phyloP scores from a whole-genome alignment of 2,329 filamentous ascomycete genomes.

The Nectriaceae sp. region DNA sequence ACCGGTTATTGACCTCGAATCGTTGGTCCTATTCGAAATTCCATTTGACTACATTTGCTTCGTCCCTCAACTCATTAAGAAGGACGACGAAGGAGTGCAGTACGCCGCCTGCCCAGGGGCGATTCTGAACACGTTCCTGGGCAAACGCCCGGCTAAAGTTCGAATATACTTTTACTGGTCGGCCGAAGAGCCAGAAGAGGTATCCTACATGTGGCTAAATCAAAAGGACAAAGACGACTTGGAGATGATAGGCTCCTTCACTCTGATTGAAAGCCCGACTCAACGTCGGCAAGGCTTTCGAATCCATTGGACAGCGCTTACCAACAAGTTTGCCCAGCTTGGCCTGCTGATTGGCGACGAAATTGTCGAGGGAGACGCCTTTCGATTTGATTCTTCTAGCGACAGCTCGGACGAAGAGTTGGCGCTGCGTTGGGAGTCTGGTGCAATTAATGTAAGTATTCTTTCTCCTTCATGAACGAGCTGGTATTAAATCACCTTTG shows the following conservation, averaged over 20 bases:
- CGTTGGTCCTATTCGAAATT: constrained; percentile 12
- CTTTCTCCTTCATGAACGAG: background rate
- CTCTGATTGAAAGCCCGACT: constrained; percentile 2
- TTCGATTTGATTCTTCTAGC: constrained; percentile 9
- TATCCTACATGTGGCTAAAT: constrained; percentile 15
- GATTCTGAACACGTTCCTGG: constrained; percentile 6
- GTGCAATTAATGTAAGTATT: constrained; percentile 4
- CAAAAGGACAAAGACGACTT: constrained; percentile 9
- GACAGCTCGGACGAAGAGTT: constrained; percentile 13
- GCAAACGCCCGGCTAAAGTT: constrained; percentile 10
- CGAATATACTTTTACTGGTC: constrained; percentile 16
- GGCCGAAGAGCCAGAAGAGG: constrained; percentile 7
- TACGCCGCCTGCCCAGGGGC: constrained; percentile 10
- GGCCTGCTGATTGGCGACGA: constrained; percentile 17
- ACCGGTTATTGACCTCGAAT: constrained; percentile 20
- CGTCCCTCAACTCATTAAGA: constrained; percentile 13
- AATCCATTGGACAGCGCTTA: constrained; percentile 14
- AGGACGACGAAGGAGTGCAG: constrained; percentile 3
- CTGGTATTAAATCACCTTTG: background rate
- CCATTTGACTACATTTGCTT: constrained; percentile 18
- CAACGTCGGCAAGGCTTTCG: constrained; percentile 7
- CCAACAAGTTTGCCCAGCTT: constrained; percentile 9
- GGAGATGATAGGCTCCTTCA: constrained; percentile 6
- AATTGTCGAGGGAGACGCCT: constrained; percentile 1
- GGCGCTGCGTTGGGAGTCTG: constrained; percentile 8